Conservation (phyloP, 345 rosid species). For the Hirschfeldia incana region DNA sequence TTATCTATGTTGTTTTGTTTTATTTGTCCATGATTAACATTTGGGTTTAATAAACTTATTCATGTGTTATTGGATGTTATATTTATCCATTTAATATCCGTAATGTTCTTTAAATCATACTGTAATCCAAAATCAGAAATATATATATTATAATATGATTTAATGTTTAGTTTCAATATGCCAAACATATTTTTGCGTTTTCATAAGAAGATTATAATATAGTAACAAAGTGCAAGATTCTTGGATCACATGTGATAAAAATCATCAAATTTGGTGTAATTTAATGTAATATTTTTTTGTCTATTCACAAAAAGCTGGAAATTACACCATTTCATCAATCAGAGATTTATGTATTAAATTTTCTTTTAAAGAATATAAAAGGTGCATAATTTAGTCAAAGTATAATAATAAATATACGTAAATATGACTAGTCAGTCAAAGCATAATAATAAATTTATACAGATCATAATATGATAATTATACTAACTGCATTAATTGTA, state of each 20-base stretch:
- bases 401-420: neutral
- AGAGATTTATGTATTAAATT: neutral
- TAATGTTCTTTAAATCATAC: neutral
- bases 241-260: neutral
- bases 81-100: neutral
- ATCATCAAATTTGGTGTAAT: neutral
- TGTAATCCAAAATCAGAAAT: neutral
- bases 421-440: neutral
- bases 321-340: neutral
- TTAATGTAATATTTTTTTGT: neutral
- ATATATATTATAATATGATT: no score
- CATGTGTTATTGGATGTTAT: neutral
- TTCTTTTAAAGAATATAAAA: neutral
- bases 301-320: neutral
- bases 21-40: neutral
- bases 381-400: neutral
- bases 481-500: neutral
- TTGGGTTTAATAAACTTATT: neutral
- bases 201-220: neutral
- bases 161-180: neutral
- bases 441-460: neutral
- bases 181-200: neutral
- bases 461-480: neutral
- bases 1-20: neutral
- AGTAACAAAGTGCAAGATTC: neutral